Evolutionary conservation across 1,284 basidiomycete genomes (phyloP).

Genomic region (Cutaneotrichosporon dermatis): DNA sequence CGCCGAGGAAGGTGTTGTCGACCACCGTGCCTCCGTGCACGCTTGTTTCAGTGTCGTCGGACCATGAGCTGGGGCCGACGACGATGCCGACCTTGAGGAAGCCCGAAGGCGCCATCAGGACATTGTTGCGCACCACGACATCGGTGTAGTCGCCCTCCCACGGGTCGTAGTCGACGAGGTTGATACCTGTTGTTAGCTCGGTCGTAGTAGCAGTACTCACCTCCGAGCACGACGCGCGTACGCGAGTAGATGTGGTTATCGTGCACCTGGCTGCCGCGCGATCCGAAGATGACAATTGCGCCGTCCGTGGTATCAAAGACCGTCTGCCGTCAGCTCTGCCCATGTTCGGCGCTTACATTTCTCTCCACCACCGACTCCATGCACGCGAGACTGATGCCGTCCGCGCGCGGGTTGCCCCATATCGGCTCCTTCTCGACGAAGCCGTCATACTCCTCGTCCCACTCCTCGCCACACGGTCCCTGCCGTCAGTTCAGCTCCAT

Average conservation of each 20-base stretch:
- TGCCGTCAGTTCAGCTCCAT: constrained; percentile 8
- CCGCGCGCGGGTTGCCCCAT: constrained; percentile 47
- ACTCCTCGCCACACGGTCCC: constrained; percentile 51
- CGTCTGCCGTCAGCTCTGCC: constrained; percentile 23
- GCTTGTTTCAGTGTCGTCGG: constrained; percentile 46
- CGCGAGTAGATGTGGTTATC: constrained; percentile 45
- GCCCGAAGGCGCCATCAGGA: constrained; percentile 41
- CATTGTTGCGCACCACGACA: constrained; percentile 45
- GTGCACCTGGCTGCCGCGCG: constrained; percentile 39
- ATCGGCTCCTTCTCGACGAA: constrained; percentile 31
- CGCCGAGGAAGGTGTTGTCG: constrained; percentile 43
- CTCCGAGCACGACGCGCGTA: constrained; percentile 46
- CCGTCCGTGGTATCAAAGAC: constrained; percentile 50
- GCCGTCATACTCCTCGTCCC: constrained; percentile 50
- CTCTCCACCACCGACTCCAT: constrained; percentile 46
- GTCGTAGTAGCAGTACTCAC: constrained; percentile 11
- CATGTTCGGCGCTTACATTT: constrained; percentile 36
- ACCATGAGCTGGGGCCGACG: constrained; percentile 48
- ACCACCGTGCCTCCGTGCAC: constrained; percentile 44
- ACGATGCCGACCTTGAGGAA: constrained; percentile 49
- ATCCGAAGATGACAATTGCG: constrained; percentile 49
- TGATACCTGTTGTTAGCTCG: constrained; percentile 28
- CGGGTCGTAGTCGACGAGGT: constrained; percentile 50
- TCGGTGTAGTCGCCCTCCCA: constrained; percentile 48
- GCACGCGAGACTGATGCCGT: constrained; percentile 50